phyloP scores from a whole-genome alignment of 352 stramenopile genomes.

The Pseudoperonospora humuli region DNA sequence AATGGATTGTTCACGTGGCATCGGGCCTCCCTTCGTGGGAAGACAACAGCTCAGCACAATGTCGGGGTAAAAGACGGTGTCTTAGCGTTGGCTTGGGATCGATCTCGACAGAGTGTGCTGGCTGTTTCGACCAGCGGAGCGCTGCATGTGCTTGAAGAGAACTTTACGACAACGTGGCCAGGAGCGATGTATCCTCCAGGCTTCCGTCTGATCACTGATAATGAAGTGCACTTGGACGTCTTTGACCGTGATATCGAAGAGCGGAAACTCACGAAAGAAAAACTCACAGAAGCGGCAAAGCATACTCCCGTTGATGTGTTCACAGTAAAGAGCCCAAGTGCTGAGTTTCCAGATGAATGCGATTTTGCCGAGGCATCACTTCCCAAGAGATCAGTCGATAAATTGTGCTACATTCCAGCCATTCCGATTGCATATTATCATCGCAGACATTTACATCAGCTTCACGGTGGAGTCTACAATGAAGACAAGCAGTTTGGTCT shows the following conservation, averaged over 20 bases:
- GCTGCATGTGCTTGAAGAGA: constrained; percentile 63
- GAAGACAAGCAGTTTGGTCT: constrained; percentile 67
- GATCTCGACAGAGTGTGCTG: constrained; percentile 40
- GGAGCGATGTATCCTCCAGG: constrained; percentile 79
- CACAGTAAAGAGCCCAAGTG: constrained; percentile 4
- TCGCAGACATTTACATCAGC: constrained; percentile 37
- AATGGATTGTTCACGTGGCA: constrained; percentile 79
- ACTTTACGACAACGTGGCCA: constrained; percentile 69
- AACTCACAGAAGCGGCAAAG: constrained; percentile 12
- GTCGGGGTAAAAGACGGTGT: constrained; percentile 68
- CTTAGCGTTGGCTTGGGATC: constrained; percentile 52
- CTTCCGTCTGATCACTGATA: constrained; percentile 75
- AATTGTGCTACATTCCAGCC: constrained; percentile 39
- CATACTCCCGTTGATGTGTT: constrained; percentile 42
- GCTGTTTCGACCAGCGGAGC: constrained; percentile 57
- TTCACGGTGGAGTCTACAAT: constrained; percentile 36
- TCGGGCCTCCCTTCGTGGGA: constrained; percentile 23
- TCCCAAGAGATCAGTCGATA: constrained; percentile 13
- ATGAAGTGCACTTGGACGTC: constrained; percentile 52
- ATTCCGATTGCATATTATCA: constrained; percentile 55
- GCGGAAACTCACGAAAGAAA: constrained; percentile 24
- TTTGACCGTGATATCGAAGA: constrained; percentile 29
- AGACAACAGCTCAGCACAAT: constrained; percentile 56
- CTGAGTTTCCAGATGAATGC: constrained; percentile 13
- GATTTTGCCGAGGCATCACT: neutral